Evolutionary conservation across 257 asterid species (phyloP).

Genomic region (Solanum clarkiae): DNA sequence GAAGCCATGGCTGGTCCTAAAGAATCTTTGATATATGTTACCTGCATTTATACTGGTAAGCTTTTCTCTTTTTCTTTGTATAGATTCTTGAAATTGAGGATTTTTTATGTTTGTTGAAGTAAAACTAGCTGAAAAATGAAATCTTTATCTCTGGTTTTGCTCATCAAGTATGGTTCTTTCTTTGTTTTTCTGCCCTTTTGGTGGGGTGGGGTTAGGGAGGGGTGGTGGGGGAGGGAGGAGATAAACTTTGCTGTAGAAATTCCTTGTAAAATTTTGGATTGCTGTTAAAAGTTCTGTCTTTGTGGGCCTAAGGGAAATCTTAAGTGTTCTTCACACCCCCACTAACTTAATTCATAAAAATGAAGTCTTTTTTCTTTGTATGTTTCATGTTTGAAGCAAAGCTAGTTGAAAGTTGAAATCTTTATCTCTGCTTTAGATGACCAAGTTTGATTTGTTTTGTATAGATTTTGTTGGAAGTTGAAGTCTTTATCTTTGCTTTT

Average conservation of each 20-base stretch:
- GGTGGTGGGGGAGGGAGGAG: background rate
- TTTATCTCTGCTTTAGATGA: background rate
- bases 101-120: background rate
- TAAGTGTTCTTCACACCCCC: background rate
- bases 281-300: background rate
- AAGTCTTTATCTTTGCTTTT: background rate
- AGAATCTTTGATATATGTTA: constrained; percentile 80
- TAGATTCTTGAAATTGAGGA: background rate
- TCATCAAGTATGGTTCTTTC: background rate
- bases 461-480: background rate
- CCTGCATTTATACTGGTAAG: constrained; percentile 74
- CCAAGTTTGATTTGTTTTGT: background rate
- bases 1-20: constrained; percentile 93
- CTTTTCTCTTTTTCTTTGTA: too few species aligned
- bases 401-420: background rate
- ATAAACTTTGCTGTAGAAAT: background rate
- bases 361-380: background rate
- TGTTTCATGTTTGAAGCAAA: background rate
- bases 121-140: background rate
- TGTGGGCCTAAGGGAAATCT: background rate
- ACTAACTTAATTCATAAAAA: background rate
- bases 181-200: background rate
- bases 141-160: background rate
- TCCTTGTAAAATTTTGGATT: too few species aligned
- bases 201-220: background rate